phyloP scores from a whole-genome alignment of 257 asterid genomes.

The Knoxia roxburghii region DNA sequence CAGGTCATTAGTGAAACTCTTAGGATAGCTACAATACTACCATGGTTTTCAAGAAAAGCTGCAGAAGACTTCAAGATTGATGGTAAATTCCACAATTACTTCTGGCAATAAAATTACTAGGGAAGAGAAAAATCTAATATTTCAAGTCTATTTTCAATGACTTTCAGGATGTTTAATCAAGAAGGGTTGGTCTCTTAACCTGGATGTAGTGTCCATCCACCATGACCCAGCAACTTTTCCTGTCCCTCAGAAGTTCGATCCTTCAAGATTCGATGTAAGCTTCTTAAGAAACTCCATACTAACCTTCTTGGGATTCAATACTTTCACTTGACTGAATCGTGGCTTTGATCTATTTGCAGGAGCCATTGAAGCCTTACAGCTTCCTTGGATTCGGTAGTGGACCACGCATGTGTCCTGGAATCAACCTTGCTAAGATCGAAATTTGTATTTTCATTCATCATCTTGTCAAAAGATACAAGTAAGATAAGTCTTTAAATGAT shows the following conservation, averaged over 20 bases:
- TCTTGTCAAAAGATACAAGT: slow-evolving; percentile 77
- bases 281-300: slow-evolving; percentile 9
- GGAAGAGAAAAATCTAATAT: background rate
- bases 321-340: background rate
- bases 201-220: slow-evolving; percentile 83
- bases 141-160: background rate
- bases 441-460: slow-evolving; percentile 73
- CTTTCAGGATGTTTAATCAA: slow-evolving; percentile 55
- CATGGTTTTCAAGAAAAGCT: slow-evolving; percentile 86
- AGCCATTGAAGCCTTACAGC: slow-evolving; percentile 60
- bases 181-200: slow-evolving; percentile 73
- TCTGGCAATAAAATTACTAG: background rate
- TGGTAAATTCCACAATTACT: slow-evolving; percentile 34
- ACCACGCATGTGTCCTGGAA: slow-evolving; percentile 93
- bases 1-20: slow-evolving; percentile 77
- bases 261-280: slow-evolving; percentile 69
- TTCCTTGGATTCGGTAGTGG: slow-evolving; percentile 85
- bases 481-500: slow-evolving; percentile 1
- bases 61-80: slow-evolving; percentile 82
- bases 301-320: background rate
- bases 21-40: slow-evolving; percentile 76
- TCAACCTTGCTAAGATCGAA: slow-evolving; percentile 80
- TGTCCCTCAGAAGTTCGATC: slow-evolving; percentile 66
- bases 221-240: slow-evolving; percentile 62
- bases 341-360: slow-evolving; percentile 36